phyloP scores from a whole-genome alignment of 106 monocot species.

The Dendrobium nobile region DNA sequence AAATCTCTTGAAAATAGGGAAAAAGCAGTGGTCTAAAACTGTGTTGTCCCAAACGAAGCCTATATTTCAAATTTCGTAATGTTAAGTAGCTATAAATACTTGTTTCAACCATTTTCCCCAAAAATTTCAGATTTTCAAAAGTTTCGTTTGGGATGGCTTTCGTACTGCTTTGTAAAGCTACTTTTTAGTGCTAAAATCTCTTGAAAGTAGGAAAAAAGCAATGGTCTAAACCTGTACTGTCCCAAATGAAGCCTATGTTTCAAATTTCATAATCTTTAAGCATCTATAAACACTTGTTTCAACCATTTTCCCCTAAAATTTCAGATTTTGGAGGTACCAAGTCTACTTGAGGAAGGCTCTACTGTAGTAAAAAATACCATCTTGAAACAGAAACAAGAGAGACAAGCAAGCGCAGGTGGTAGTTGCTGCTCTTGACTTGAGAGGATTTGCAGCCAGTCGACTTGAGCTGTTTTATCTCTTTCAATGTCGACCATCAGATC shows the following conservation, averaged over 20 bases:
- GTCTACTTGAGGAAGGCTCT: conserved; percentile 58
- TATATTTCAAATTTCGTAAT: not conserved
- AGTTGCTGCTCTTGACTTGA: conserved; percentile 41
- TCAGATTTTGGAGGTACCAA: conserved; percentile 58
- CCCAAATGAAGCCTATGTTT: no score
- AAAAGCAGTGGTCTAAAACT: no score
- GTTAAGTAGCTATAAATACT: not conserved
- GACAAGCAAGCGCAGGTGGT: conserved; percentile 11
- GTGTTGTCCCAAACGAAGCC: no score
- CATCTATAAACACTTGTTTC: no score
- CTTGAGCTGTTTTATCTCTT: not conserved
- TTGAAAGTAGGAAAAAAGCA: no score
- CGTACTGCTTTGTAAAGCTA: no score
- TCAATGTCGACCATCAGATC: not conserved
- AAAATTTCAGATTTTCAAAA: conserved; percentile 26
- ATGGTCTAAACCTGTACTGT: no score
- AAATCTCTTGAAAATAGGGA: no score
- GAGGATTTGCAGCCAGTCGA: conserved; percentile 1
- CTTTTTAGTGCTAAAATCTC: no score
- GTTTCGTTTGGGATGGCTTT: no score
- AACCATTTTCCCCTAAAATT: no score
- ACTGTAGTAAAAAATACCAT: conserved; percentile 39
- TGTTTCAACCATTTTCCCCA: not conserved
- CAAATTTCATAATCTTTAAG: no score
- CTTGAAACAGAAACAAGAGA: conserved; percentile 41